Conservation (phyloP, 345 rosid genomes). For the Turritis glabra region DNA sequence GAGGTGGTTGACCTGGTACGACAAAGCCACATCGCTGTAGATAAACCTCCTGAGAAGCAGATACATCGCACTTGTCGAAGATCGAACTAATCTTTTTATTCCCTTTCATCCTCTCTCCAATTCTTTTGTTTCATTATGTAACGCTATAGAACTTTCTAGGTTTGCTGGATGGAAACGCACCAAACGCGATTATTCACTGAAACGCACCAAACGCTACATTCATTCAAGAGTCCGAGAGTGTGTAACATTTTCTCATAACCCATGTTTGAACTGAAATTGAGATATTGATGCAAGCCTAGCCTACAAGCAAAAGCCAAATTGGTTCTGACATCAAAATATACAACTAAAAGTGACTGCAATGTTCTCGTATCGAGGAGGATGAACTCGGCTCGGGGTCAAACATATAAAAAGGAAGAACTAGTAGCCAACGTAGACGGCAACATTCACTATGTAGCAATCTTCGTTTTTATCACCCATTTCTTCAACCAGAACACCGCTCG, state of each 20-base stretch:
- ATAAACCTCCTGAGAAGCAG: constrained; percentile 28
- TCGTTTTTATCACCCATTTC: constrained; percentile 92
- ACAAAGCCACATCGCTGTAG: constrained; percentile 31
- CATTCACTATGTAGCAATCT: constrained; percentile 87
- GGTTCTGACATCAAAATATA: not conserved
- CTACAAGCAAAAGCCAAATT: not conserved
- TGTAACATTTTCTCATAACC: not conserved
- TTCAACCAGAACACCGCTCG: constrained; percentile 76
- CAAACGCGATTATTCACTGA: not conserved
- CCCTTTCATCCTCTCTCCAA: constrained; percentile 21
- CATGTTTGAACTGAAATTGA: not conserved
- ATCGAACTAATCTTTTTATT: not conserved
- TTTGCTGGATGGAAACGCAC: constrained; percentile 1
- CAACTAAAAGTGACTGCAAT: constrained; percentile 4
- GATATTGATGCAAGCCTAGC: constrained; percentile 6
- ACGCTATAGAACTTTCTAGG: not conserved
- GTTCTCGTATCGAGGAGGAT: not conserved
- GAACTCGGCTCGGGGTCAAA: not conserved
- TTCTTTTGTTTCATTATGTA: not conserved
- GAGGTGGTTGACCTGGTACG: constrained; percentile 8
- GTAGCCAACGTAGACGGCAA: constrained; percentile 84
- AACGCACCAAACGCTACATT: constrained; percentile 12
- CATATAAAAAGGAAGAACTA: constrained; percentile 31
- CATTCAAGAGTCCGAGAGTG: not conserved
- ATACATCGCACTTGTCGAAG: constrained; percentile 16